A percentile compares a stretch with the other conserved stretches of the same genome.
These are phyloP conservation scores for Jaltomata sinuosa DNA, from an alignment of 257 asterid genomes.

Conservation along the genomic window DNA sequence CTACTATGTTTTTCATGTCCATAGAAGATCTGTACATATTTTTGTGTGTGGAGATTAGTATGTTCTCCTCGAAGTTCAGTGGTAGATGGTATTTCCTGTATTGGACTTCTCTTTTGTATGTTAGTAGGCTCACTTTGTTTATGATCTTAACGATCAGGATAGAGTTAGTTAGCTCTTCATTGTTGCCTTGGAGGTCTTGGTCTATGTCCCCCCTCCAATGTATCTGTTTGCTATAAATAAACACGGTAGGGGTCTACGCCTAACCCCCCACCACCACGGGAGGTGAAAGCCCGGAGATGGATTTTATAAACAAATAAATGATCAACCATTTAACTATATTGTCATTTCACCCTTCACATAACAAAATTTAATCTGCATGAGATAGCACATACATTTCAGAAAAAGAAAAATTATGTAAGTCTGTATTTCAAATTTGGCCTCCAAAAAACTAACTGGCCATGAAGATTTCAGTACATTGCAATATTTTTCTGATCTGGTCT, in stretches of 20 bases:
- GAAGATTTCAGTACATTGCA: background rate
- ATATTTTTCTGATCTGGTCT: background rate
- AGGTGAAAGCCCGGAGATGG: background rate
- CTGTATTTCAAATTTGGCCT: background rate
- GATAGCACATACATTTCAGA: background rate
- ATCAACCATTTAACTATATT: too few relatives aligned
- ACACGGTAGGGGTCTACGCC: background rate
- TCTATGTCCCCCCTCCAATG: too few relatives aligned
- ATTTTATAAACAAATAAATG: background rate
- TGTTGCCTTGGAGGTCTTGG: too few relatives aligned
- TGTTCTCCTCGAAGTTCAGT: too few relatives aligned
- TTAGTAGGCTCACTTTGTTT: background rate
- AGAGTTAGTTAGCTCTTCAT: background rate
- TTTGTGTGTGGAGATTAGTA: too few relatives aligned
- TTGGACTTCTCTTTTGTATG: background rate
- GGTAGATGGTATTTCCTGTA: too few relatives aligned
- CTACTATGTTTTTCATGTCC: too few relatives aligned
- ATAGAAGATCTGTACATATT: too few relatives aligned
- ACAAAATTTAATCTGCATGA: too few relatives aligned
- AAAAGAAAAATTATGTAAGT: too few relatives aligned
- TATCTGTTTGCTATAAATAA: too few relatives aligned
- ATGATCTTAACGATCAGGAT: background rate
- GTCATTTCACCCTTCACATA: too few relatives aligned
- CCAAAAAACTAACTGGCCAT: background rate
- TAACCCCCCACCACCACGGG: background rate